A percentile compares a stretch with the other conserved stretches of the same genome.
Conservation (phyloP, 2,329 filamentous ascomycete species). For the Stagonosporopsis chrysanthemi region DNA sequence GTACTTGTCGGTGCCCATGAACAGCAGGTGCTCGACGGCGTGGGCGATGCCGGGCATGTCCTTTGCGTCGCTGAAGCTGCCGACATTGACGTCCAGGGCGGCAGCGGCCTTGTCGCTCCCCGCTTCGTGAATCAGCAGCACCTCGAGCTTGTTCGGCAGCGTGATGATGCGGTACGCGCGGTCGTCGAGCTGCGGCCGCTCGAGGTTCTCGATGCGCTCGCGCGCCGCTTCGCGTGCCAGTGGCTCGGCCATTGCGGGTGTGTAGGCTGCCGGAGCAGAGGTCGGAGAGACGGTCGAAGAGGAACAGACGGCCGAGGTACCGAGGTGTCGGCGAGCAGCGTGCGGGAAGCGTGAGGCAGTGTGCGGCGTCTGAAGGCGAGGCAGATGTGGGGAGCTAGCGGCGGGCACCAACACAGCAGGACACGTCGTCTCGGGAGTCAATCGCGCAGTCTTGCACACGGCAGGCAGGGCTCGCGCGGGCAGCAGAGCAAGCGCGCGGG, state of each 20-base stretch:
- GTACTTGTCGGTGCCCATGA: conserved; percentile 99
- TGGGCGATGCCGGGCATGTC: conserved; percentile 96
- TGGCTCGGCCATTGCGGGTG: conserved; percentile 39
- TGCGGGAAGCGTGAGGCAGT: conserved; percentile 6
- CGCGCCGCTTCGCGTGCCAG: conserved; percentile 31
- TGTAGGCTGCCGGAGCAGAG: background rate
- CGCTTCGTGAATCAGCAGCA: conserved; percentile 88
- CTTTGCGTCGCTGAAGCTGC: conserved; percentile 89
- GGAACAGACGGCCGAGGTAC: background rate
- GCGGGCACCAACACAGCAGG: conserved; percentile 16
- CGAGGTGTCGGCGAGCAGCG: conserved; percentile 19
- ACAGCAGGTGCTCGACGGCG: conserved; percentile 93
- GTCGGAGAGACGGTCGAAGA: conserved; percentile 1
- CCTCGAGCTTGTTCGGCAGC: conserved; percentile 87
- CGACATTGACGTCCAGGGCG: conserved; percentile 93
- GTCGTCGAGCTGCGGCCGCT: conserved; percentile 86
- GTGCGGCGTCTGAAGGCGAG: conserved; percentile 31
- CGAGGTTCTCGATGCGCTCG: conserved; percentile 67
- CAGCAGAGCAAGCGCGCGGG: conserved; percentile 14
- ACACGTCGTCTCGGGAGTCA: conserved; percentile 26
- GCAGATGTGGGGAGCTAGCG: conserved; percentile 30
- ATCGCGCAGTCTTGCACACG: conserved; percentile 22
- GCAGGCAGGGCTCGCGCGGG: conserved; percentile 10
- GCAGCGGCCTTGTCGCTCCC: conserved; percentile 97
- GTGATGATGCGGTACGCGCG: conserved; percentile 86